These are phyloP conservation scores for Lasiodiplodia theobromae DNA, from an alignment of 2,329 filamentous ascomycete genomes.

Conservation along the genomic window DNA sequence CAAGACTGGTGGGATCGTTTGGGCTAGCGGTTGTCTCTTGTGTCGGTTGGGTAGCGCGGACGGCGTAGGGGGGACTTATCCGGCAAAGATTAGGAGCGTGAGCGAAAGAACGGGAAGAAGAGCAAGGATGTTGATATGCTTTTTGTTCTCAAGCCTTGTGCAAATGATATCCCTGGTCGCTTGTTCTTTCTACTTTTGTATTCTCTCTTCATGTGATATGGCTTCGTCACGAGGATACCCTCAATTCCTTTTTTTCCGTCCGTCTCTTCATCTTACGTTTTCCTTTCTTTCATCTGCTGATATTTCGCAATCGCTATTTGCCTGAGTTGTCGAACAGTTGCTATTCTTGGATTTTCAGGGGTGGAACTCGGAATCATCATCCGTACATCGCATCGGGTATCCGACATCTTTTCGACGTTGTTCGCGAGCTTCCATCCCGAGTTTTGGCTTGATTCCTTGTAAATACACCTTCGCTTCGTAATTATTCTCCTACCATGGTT, in stretches of 20 bases:
- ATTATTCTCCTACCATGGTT: neutral
- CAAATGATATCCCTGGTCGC: slow-evolving; percentile 28
- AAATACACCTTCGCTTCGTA: neutral
- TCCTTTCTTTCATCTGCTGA: neutral
- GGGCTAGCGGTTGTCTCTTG: slow-evolving; percentile 32
- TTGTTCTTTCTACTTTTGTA: slow-evolving; percentile 28
- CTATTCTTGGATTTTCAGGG: neutral
- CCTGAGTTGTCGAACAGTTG: neutral
- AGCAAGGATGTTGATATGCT: slow-evolving; percentile 38
- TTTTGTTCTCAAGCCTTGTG: slow-evolving; percentile 29
- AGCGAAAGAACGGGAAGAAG: slow-evolving; percentile 41
- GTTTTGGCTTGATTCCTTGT: neutral
- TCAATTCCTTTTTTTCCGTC: neutral
- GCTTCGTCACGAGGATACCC: slow-evolving; percentile 11
- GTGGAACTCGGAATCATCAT: neutral
- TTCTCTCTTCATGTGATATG: slow-evolving; percentile 22
- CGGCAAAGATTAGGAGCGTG: slow-evolving; percentile 35
- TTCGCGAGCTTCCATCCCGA: neutral
- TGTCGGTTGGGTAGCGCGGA: slow-evolving; percentile 31
- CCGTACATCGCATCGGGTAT: no score
- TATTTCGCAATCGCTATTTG: neutral
- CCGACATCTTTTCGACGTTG: no score
- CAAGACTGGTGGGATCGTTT: slow-evolving; percentile 39
- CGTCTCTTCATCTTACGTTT: neutral
- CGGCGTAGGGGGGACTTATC: slow-evolving; percentile 36